These are phyloP conservation scores for Eucalyptus rudis DNA, from an alignment of 345 rosid species.

Conservation along the genomic window DNA sequence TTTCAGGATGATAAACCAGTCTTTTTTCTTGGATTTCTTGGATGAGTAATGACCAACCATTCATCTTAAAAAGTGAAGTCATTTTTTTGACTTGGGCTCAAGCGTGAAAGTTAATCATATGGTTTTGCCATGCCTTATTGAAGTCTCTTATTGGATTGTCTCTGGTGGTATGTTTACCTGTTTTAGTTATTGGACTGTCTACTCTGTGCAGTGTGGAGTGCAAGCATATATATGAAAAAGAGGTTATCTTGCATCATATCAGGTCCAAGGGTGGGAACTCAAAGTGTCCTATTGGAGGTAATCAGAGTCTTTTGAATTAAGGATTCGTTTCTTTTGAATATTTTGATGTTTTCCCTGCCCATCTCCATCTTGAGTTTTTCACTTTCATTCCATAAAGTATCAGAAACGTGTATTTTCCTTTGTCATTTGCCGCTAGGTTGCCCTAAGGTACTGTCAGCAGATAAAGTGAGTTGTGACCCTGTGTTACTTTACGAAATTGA, in stretches of 20 bases:
- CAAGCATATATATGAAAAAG: conserved; percentile 75
- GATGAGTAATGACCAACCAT: neutral
- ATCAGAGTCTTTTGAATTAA: neutral
- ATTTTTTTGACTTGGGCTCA: neutral
- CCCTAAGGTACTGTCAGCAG: conserved; percentile 34
- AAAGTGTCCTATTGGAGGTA: conserved; percentile 76
- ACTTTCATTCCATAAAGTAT: neutral
- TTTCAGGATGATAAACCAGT: neutral
- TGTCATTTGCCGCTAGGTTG: conserved; percentile 30
- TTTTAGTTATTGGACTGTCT: neutral
- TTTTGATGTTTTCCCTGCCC: neutral
- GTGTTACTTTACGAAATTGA: conserved; percentile 55
- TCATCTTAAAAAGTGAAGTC: neutral
- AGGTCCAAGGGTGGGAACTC: conserved; percentile 8
- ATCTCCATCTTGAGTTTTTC: neutral
- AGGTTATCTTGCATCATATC: conserved; percentile 38
- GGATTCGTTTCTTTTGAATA: neutral
- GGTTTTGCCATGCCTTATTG: neutral
- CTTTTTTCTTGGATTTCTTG: neutral
- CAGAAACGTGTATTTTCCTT: neutral
- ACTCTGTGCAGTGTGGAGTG: conserved; percentile 50
- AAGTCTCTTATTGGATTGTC: neutral
- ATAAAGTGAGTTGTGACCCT: conserved; percentile 45
- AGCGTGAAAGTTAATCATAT: neutral
- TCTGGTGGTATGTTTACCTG: neutral